Conservation (phyloP, 2,329 filamentous ascomycete species). For the Blastomyces percursus region DNA sequence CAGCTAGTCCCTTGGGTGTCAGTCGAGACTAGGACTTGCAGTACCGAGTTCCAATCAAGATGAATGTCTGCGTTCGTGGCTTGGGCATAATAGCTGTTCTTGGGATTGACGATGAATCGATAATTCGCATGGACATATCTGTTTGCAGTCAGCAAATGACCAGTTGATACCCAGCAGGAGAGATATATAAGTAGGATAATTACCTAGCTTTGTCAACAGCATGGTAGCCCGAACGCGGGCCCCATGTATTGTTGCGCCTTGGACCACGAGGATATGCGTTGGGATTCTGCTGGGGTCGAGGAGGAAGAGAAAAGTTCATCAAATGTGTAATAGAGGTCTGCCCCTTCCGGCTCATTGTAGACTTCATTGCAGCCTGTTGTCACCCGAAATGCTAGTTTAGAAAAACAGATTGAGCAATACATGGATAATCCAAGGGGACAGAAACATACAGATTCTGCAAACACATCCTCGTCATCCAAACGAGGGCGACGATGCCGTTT, state of each 20-base stretch:
- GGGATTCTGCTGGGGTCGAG: slow-evolving; percentile 53
- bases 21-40: slow-evolving; percentile 83
- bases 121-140: slow-evolving; percentile 94
- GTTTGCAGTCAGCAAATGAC: slow-evolving; percentile 3
- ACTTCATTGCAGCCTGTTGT: slow-evolving; percentile 49
- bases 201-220: slow-evolving; percentile 81
- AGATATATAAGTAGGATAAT: slow-evolving; percentile 16
- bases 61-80: slow-evolving; percentile 78
- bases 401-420: neutral
- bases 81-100: slow-evolving; percentile 66
- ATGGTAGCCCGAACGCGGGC: slow-evolving; percentile 79
- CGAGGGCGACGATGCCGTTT: slow-evolving; percentile 66
- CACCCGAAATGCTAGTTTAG: neutral
- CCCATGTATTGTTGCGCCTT: slow-evolving; percentile 68
- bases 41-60: slow-evolving; percentile 78
- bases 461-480: slow-evolving; percentile 70
- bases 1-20: slow-evolving; percentile 82
- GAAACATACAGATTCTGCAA: slow-evolving; percentile 66
- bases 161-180: neutral
- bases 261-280: slow-evolving; percentile 45
- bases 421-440: neutral
- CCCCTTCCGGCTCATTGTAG: slow-evolving; percentile 63
- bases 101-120: slow-evolving; percentile 83
- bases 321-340: slow-evolving; percentile 96
- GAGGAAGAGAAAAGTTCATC: slow-evolving; percentile 78